Evolutionary conservation across 2,329 filamentous ascomycete genomes (phyloP).

Genomic region (Botrytis byssoidea): DNA sequence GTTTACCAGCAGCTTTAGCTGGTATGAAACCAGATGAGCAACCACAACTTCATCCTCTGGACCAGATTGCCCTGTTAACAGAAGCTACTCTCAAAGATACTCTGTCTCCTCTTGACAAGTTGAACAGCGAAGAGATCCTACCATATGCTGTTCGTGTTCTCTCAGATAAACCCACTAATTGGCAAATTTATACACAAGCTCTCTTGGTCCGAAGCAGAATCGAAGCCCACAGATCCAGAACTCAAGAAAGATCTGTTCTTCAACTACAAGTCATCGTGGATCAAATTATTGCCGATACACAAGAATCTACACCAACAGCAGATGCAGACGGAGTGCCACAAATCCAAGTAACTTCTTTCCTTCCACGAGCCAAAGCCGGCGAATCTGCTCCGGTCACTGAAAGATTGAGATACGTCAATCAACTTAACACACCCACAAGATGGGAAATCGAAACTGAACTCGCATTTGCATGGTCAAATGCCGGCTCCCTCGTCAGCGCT

Average conservation of each 20-base stretch:
- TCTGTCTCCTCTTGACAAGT: slow-evolving; percentile 73
- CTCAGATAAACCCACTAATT: slow-evolving; percentile 86
- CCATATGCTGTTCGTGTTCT: slow-evolving; percentile 89
- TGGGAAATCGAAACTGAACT: slow-evolving; percentile 96
- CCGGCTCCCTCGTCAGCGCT: slow-evolving; percentile 85
- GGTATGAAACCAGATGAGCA: slow-evolving; percentile 74
- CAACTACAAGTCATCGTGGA: slow-evolving; percentile 95
- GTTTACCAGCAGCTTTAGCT: slow-evolving; percentile 61
- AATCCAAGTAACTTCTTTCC: slow-evolving; percentile 69
- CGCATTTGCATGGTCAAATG: slow-evolving; percentile 84
- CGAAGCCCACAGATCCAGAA: slow-evolving; percentile 82
- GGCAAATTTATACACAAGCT: slow-evolving; percentile 96
- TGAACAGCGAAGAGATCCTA: slow-evolving; percentile 90
- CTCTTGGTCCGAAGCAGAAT: slow-evolving; percentile 86
- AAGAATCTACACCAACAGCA: slow-evolving; percentile 30
- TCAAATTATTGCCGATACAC: slow-evolving; percentile 86
- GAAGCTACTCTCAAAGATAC: slow-evolving; percentile 88
- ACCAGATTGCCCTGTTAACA: slow-evolving; percentile 87
- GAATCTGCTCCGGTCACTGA: slow-evolving; percentile 78
- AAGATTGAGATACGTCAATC: slow-evolving; percentile 79
- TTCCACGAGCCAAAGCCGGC: slow-evolving; percentile 70
- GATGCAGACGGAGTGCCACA: slow-evolving; percentile 40
- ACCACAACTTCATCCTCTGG: slow-evolving; percentile 75
- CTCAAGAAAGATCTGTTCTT: slow-evolving; percentile 82
- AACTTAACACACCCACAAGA: slow-evolving; percentile 76